These are phyloP conservation scores for Cadophora malorum DNA, from an alignment of 2,329 filamentous ascomycete species.

Conservation along the genomic window DNA sequence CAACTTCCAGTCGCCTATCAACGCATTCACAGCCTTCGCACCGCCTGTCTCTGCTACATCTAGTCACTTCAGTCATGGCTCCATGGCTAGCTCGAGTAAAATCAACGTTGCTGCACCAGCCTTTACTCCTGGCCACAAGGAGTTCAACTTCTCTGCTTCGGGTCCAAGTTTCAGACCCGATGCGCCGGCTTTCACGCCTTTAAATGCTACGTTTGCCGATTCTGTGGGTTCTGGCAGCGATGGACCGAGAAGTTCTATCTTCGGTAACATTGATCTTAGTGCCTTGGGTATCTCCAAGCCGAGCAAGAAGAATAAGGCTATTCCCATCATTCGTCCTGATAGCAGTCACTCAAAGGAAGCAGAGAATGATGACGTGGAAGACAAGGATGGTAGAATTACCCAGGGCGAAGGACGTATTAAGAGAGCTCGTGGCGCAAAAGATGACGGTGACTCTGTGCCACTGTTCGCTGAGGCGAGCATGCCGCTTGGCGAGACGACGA, in stretches of 20 bases:
- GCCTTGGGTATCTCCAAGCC: constrained; percentile 68
- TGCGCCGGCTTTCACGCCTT: constrained; percentile 77
- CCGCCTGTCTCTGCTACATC: constrained; percentile 48
- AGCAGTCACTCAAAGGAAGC: constrained; percentile 53
- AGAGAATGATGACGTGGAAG: constrained; percentile 53
- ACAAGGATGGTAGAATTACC: constrained; percentile 65
- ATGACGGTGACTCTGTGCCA: constrained; percentile 75
- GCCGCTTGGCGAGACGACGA: constrained; percentile 45
- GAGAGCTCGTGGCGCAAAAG: constrained; percentile 69
- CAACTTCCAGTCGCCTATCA: constrained; percentile 53
- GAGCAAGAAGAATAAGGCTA: constrained; percentile 77
- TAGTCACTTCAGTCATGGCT: constrained; percentile 41
- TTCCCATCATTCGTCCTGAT: constrained; percentile 77
- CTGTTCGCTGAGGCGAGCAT: constrained; percentile 69
- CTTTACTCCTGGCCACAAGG: constrained; percentile 71
- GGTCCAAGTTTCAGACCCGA: constrained; percentile 76
- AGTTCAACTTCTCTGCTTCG: constrained; percentile 72
- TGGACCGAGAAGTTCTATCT: constrained; percentile 59
- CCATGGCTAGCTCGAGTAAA: constrained; percentile 48
- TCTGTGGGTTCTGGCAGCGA: constrained; percentile 57
- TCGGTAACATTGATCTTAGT: constrained; percentile 71
- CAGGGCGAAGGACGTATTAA: constrained; percentile 75
- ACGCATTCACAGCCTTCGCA: constrained; percentile 35
- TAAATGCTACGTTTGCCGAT: constrained; percentile 51
- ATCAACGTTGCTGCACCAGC: constrained; percentile 74